Percentiles rank a stretch among this genome's conserved stretches.
phyloP scores from a whole-genome alignment of 768 basidiomycete species.

The Dacryopinax primogenitus region DNA sequence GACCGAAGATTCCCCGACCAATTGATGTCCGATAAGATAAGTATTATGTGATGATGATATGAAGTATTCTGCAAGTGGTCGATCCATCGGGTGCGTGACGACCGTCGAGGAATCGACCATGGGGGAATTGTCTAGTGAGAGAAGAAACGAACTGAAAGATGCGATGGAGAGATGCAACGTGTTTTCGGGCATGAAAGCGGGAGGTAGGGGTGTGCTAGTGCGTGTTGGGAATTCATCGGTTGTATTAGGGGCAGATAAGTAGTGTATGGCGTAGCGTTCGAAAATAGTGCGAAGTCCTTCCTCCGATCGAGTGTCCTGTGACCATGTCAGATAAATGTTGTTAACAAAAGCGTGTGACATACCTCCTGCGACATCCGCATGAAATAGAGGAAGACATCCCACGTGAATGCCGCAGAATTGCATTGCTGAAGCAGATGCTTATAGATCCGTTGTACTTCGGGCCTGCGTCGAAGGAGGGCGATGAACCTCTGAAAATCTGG shows the following conservation, averaged over 20 bases:
- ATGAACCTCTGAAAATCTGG: conserved; percentile 48
- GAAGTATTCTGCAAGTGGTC: conserved; percentile 75
- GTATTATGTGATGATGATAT: conserved; percentile 89
- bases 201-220: neutral
- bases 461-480: neutral
- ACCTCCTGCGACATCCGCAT: conserved; percentile 5
- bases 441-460: conserved; percentile 1
- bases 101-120: conserved; percentile 29
- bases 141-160: conserved; percentile 60
- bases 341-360: neutral
- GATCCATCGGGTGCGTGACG: conserved; percentile 76
- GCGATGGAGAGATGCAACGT: conserved; percentile 18
- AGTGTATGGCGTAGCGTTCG: conserved; percentile 26
- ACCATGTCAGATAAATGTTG: neutral
- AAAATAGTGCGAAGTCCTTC: conserved; percentile 30
- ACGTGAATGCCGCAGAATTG: conserved; percentile 31
- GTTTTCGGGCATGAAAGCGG: conserved; percentile 13
- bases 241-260: neutral
- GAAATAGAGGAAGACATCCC: conserved; percentile 29
- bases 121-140: conserved; percentile 62
- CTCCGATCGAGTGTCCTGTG: conserved; percentile 25
- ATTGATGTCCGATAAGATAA: conserved; percentile 74
- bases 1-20: conserved; percentile 76
- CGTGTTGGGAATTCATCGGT: conserved; percentile 4
- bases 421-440: neutral